phyloP scores from a whole-genome alignment of 139 green algal genomes.

The Tetraselmis striata region DNA sequence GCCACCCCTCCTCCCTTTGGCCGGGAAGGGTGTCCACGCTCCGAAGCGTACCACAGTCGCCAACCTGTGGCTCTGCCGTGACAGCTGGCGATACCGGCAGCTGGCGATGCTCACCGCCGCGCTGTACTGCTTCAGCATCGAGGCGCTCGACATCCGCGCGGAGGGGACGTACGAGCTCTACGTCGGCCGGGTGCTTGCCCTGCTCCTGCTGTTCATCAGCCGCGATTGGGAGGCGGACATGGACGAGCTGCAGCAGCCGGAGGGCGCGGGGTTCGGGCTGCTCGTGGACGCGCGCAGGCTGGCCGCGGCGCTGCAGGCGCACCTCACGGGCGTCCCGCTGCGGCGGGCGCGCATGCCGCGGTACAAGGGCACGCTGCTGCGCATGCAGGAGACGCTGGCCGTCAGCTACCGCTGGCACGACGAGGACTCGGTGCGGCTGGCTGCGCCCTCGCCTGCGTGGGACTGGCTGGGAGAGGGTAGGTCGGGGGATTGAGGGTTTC shows the following conservation, averaged over 20 bases:
- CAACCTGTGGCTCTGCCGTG: no score
- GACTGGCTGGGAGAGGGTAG: no score
- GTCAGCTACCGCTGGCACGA: neutral
- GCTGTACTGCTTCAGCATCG: neutral
- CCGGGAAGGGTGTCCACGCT: no score
- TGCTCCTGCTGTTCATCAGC: neutral
- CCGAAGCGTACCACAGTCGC: no score
- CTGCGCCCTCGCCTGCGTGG: no score
- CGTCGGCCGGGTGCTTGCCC: neutral
- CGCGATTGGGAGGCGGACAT: neutral
- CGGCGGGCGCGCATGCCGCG: neutral
- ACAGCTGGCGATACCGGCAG: neutral
- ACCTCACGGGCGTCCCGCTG: neutral
- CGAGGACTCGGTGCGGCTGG: neutral
- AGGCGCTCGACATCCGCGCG: neutral
- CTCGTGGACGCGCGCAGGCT: neutral
- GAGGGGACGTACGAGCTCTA: neutral
- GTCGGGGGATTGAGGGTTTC: no score
- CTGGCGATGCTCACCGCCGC: neutral
- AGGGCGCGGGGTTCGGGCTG: neutral
- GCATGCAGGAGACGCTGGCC: neutral
- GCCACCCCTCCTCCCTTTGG: no score
- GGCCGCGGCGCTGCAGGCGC: neutral
- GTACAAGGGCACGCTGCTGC: neutral
- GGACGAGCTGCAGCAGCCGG: neutral